Conservation (phyloP, 768 basidiomycete genomes). For the Chiua virens region DNA sequence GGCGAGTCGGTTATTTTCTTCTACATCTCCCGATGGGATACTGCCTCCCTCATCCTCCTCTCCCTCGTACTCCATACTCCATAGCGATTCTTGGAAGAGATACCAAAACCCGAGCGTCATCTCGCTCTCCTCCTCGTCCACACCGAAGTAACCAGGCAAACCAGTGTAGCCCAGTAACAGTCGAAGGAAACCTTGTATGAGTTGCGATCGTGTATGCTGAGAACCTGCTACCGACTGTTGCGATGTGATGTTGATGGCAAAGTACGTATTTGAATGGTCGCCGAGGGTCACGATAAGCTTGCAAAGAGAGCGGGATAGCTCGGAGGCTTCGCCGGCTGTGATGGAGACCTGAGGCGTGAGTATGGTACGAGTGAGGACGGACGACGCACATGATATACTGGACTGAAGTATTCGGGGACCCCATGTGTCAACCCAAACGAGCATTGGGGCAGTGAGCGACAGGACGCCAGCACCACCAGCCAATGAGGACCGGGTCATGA, state of each 20-base stretch:
- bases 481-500: conserved; percentile 73
- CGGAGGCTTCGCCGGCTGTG: conserved; percentile 38
- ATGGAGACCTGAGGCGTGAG: neutral
- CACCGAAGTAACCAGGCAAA: conserved; percentile 72
- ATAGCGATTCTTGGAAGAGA: conserved; percentile 83
- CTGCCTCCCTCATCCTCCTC: conserved; percentile 31
- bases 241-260: conserved; percentile 67
- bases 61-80: conserved; percentile 60
- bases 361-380: neutral
- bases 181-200: conserved; percentile 70
- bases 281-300: conserved; percentile 80
- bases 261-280: conserved; percentile 81
- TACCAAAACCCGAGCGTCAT: conserved; percentile 90
- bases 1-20: conserved; percentile 41
- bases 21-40: conserved; percentile 17
- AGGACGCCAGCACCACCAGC: conserved; percentile 66
- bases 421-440: conserved; percentile 69
- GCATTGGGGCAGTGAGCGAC: conserved; percentile 79
- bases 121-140: conserved; percentile 88
- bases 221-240: conserved; percentile 35
- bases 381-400: conserved; percentile 35
- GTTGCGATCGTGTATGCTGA: conserved; percentile 43
- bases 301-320: conserved; percentile 69
- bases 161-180: conserved; percentile 74
- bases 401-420: conserved; percentile 49